Percentiles rank a stretch among this genome's conserved stretches.
phyloP scores from a whole-genome alignment of 1,284 basidiomycete genomes.

The Leccinum subrobustum region DNA sequence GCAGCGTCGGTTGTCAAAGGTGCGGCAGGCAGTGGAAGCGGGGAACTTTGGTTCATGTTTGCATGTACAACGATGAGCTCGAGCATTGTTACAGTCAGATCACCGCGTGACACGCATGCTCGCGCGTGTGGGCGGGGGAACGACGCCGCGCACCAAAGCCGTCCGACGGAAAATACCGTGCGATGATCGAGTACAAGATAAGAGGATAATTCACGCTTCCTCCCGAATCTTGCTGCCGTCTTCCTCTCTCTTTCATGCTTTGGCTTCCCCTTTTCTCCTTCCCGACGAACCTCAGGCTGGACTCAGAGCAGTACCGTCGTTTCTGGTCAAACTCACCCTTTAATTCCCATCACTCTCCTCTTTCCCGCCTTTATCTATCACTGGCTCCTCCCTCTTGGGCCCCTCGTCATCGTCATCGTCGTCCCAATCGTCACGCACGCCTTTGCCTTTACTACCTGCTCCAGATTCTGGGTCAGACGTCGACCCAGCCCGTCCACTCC shows the following conservation, averaged over 20 bases:
- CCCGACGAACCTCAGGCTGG: too few species aligned
- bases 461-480: background rate
- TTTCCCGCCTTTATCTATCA: too few species aligned
- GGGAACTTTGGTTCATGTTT: slow-evolving; percentile 22
- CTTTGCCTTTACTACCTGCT: slow-evolving; percentile 4
- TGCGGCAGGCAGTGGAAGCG: slow-evolving; percentile 15
- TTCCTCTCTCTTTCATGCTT: slow-evolving; percentile 30
- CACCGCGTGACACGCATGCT: too few species aligned
- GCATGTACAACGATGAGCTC: slow-evolving; percentile 40
- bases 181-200: slow-evolving; percentile 35
- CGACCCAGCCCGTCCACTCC: background rate
- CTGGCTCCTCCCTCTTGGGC: background rate
- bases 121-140: background rate
- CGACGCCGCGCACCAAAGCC: background rate
- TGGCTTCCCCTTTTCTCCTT: background rate
- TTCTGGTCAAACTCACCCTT: background rate
- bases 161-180: background rate
- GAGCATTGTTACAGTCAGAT: slow-evolving; percentile 48
- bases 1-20: slow-evolving; percentile 24
- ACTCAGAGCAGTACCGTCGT: background rate
- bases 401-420: background rate
- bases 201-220: background rate
- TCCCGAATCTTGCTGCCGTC: slow-evolving; percentile 22
- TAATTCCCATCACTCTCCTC: background rate
- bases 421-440: slow-evolving; percentile 42